Base-by-base conservation (phyloP, 768 basidiomycete species). In the Rossbeevera mucosa region DNA sequence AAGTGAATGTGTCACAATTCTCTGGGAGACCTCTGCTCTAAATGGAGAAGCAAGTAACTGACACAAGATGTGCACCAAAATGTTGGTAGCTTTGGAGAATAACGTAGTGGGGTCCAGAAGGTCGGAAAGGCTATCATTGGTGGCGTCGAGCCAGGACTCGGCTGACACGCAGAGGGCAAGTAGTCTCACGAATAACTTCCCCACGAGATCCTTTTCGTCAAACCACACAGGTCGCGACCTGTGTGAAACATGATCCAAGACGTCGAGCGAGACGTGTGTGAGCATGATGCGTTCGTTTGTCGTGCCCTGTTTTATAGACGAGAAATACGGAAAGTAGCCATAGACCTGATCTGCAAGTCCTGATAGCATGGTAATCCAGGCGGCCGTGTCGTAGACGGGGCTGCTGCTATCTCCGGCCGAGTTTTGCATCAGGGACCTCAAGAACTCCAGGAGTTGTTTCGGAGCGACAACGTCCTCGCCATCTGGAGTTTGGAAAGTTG, bases 271-370 rank as follows among this genome's bases (percentile, higher is more conserved):
- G 12, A 76, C 65, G 38, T 81, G 77, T 4, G 77, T 77, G 56
- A 86, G 70, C 50, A 71, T 74, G 50, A 82, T 71, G 57, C 80
- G 82, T 60, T 85, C 83, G 58, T 80, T 74, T 58, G 81, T 73
- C 11, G 75, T 73, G 38, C 69, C 71, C 80, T 83, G 87, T 2
- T 72, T 66, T 22, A 76, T 70, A 28, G 70, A 64, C 21, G 70
- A 71, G n/a, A 80, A 76, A 9, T 76, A 68, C n/a, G 82, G 82
- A 61, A 88, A 82, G 12, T 73, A 63, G 5, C 71, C 71, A 38
- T 82, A 73, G 57, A 80, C 75, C 52, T 79, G 73, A 42, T 83
- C 80, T 2, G 80, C 73, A 21, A 85, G 68, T 1, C 74, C 77
- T 43, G 73, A 61, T 45, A 85, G 69, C 51, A 84, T 71, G 24